Percentiles rank a stretch among this genome's conserved stretches.
Evolutionary conservation across 1,284 basidiomycete species (phyloP).

Genomic region (Marasmius tenuissimus): DNA sequence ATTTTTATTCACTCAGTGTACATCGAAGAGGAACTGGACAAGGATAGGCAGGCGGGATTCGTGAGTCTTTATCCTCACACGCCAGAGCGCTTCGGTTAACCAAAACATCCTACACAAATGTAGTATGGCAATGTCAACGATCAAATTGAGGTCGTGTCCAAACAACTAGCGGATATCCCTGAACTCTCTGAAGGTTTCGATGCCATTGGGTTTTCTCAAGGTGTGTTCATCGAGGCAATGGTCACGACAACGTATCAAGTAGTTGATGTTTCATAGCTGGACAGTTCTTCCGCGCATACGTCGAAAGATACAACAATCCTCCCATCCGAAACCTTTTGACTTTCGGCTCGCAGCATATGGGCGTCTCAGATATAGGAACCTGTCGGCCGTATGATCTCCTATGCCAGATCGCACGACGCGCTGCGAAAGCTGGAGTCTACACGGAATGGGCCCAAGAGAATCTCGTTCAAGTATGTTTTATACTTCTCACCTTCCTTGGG

Average conservation of each 20-base stretch:
- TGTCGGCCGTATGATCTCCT: slow-evolving; percentile 73
- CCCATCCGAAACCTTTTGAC: slow-evolving; percentile 87
- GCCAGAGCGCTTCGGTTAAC: neutral
- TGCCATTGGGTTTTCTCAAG: slow-evolving; percentile 92
- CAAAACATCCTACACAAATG: too few species aligned
- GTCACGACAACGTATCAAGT: neutral
- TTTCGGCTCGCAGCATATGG: slow-evolving; percentile 85
- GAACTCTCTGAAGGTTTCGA: slow-evolving; percentile 83
- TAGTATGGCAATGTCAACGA: slow-evolving; percentile 82
- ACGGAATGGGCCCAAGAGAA: slow-evolving; percentile 80
- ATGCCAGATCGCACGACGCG: slow-evolving; percentile 77
- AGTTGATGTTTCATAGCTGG: slow-evolving; percentile 51
- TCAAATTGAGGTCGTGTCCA: slow-evolving; percentile 67
- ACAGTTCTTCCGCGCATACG: slow-evolving; percentile 89
- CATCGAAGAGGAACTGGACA: slow-evolving; percentile 64
- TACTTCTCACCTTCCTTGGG: neutral
- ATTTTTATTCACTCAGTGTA: slow-evolving; percentile 86
- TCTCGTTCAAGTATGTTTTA: slow-evolving; percentile 64
- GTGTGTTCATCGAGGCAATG: slow-evolving; percentile 28
- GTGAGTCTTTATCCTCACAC: slow-evolving; percentile 46
- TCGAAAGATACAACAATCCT: slow-evolving; percentile 82
- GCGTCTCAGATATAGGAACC: slow-evolving; percentile 76
- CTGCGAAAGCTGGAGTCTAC: slow-evolving; percentile 78
- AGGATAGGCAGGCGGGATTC: slow-evolving; percentile 79
- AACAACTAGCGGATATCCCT: slow-evolving; percentile 66